A percentile compares a stretch with the other conserved stretches of the same genome.
Conservation (phyloP, 331 rosid genomes). For the Acacia concinna region DNA sequence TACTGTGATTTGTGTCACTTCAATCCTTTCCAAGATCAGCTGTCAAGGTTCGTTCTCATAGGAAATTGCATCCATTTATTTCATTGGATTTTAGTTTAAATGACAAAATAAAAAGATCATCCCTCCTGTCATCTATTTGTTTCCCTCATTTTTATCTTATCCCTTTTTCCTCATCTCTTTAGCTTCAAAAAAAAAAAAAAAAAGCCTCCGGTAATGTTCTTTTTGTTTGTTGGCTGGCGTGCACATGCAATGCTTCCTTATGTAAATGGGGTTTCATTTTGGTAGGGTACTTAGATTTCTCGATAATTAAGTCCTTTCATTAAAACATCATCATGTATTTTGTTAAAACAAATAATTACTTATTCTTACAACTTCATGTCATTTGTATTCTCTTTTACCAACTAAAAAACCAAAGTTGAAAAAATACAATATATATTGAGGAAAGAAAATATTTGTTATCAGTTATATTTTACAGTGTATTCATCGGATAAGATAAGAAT, state of each 20-base stretch:
- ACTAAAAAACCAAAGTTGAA: no score
- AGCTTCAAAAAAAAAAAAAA: no score
- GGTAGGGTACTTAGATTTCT: no score
- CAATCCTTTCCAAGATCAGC: not conserved
- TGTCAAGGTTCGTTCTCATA: not conserved
- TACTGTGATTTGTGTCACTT: not conserved
- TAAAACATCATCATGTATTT: no score
- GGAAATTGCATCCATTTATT: not conserved
- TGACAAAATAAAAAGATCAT: not conserved
- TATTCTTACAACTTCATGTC: not conserved
- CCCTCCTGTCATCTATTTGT: not conserved
- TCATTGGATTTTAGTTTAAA: not conserved
- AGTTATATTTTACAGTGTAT: no score
- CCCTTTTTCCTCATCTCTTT: not conserved
- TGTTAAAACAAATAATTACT: no score
- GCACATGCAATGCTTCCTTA: not conserved
- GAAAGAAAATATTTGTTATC: no score
- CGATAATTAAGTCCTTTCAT: no score
- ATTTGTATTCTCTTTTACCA: not conserved
- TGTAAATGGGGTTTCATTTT: no score
- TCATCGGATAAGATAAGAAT: no score
- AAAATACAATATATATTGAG: no score
- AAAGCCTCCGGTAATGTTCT: not conserved
- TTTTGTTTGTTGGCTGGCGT: conserved; percentile 6
- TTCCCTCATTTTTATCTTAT: not conserved